phyloP scores from a whole-genome alignment of 129 eudicot species.

The Pseudognaphalium luteoalbum region DNA sequence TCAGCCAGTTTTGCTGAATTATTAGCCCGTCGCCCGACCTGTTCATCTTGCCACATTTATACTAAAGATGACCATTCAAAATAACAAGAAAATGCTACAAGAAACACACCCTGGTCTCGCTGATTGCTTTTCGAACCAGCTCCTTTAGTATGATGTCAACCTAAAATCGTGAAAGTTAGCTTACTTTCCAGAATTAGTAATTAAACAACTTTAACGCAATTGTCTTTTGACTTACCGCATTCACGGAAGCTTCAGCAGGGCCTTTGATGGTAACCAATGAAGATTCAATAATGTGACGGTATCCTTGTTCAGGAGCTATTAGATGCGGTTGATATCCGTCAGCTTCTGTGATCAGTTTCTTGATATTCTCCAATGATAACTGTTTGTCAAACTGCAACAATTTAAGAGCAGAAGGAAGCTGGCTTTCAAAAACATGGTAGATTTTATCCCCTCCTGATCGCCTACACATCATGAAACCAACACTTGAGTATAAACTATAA shows the following conservation, averaged over 20 bases:
- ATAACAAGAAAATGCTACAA: background rate
- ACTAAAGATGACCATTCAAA: background rate
- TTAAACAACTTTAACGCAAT: background rate
- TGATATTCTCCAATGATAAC: conserved; percentile 41
- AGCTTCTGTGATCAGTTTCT: conserved; percentile 43
- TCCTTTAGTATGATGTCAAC: conserved; percentile 49
- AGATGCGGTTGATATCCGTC: conserved; percentile 49
- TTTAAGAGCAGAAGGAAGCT: conserved; percentile 71
- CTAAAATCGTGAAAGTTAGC: conserved; percentile 29
- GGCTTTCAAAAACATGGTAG: conserved; percentile 76
- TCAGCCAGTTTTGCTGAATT: background rate
- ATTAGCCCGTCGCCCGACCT: background rate
- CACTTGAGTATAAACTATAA: background rate
- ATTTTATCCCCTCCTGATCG: conserved; percentile 83
- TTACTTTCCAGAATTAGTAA: conserved; percentile 4
- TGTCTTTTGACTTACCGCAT: conserved; percentile 38
- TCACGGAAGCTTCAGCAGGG: conserved; percentile 49
- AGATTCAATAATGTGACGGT: conserved; percentile 50
- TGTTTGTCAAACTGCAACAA: conserved; percentile 69
- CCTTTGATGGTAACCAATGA: conserved; percentile 44
- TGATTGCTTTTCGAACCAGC: conserved; percentile 48
- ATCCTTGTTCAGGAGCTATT: conserved; percentile 56
- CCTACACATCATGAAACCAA: conserved; percentile 32
- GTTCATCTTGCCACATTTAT: background rate
- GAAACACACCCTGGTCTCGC: conserved; percentile 47